Evolutionary conservation across 1,284 basidiomycete genomes (phyloP).

Genomic region (Cryptococcus hybrid): DNA sequence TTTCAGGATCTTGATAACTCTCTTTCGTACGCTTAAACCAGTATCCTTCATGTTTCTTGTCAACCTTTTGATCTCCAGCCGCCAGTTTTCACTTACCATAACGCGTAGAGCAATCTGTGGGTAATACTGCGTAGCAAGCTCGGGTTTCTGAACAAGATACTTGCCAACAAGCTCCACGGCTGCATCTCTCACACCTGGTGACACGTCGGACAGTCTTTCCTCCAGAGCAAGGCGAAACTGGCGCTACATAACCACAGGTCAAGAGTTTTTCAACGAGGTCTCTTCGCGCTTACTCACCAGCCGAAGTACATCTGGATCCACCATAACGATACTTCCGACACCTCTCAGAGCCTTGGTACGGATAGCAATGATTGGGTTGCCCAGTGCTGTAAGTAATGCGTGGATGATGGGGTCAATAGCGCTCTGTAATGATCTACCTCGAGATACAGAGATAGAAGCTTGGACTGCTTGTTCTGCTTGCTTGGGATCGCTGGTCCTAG

Average conservation of each 20-base stretch:
- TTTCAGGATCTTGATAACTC: constrained; percentile 90
- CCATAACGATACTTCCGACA: constrained; percentile 77
- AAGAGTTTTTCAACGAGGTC: not conserved
- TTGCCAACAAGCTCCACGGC: constrained; percentile 94
- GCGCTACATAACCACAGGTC: constrained; percentile 50
- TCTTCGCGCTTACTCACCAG: constrained; percentile 55
- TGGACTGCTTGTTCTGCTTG: constrained; percentile 22
- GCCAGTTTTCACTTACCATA: constrained; percentile 58
- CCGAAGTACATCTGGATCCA: constrained; percentile 77
- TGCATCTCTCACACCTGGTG: constrained; percentile 90
- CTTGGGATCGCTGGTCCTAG: constrained; percentile 28
- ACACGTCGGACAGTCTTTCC: constrained; percentile 81
- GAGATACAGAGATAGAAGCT: constrained; percentile 67
- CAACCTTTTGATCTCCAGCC: not conserved
- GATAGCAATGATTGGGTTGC: constrained; percentile 78
- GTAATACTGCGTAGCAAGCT: constrained; percentile 82
- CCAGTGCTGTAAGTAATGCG: constrained; percentile 70
- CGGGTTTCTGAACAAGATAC: constrained; percentile 83
- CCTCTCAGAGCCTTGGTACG: constrained; percentile 86
- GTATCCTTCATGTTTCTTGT: constrained; percentile 63
- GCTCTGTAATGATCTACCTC: constrained; percentile 66
- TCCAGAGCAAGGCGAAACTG: constrained; percentile 81
- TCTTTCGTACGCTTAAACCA: constrained; percentile 86
- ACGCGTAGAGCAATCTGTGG: constrained; percentile 80
- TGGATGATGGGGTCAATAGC: constrained; percentile 78